phyloP scores from a whole-genome alignment of 2,329 filamentous ascomycete genomes.

The Fusarium acutatum region DNA sequence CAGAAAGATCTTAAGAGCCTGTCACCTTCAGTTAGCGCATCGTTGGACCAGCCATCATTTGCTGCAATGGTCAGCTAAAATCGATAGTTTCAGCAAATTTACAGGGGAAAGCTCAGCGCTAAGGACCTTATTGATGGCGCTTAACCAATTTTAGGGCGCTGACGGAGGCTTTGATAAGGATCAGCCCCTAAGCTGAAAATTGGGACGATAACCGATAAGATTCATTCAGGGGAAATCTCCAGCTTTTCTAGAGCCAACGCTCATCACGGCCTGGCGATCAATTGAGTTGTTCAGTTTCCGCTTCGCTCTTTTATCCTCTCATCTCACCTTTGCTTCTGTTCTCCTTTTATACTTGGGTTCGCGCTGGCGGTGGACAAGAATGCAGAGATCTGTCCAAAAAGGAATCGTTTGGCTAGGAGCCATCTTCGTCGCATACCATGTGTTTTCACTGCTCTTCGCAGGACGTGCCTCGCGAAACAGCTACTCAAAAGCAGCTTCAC shows the following conservation, averaged over 20 bases:
- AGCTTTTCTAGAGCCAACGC: neutral
- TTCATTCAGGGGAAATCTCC: neutral
- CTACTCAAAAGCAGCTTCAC: accelerated
- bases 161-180: neutral
- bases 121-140: accelerated
- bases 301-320: too few species aligned
- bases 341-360: accelerated
- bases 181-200: neutral
- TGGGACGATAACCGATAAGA: neutral
- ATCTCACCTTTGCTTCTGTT: accelerated
- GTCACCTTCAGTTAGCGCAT: neutral
- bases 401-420: conserved; percentile 6
- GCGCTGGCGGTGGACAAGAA: accelerated
- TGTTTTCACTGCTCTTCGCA: neutral
- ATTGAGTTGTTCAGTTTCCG: neutral
- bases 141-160: neutral
- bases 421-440: neutral
- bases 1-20: neutral
- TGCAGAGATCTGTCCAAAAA: neutral
- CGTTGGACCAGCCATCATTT: neutral
- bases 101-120: neutral
- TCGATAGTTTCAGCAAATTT: neutral
- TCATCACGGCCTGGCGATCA: accelerated
- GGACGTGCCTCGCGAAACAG: neutral
- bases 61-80: neutral